Conservation (phyloP, 768 basidiomycete genomes). For the Sporobolomyces pararoseus region DNA sequence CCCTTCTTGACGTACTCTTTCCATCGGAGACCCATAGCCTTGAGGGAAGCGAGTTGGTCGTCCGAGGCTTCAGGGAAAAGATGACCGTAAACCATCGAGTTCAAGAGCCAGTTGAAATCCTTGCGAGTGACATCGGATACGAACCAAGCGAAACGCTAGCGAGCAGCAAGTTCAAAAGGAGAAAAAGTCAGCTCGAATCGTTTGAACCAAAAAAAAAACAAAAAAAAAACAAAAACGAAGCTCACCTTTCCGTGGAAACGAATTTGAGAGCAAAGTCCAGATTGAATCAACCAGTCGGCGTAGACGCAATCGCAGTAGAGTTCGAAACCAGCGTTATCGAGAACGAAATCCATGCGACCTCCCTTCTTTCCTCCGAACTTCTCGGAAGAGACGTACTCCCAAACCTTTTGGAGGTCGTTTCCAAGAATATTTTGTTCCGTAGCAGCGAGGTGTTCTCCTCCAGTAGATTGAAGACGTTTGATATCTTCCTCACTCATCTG, state of each 20-base stretch:
- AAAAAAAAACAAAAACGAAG: too few species aligned
- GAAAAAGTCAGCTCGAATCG: not conserved
- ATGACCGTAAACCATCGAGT: conserved; percentile 75
- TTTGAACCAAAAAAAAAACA: not conserved
- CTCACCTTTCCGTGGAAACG: conserved; percentile 75
- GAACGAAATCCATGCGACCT: conserved; percentile 68
- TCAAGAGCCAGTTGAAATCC: conserved; percentile 90
- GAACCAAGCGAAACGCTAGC: conserved; percentile 83
- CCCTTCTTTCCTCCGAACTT: conserved; percentile 60
- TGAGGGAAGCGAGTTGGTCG: conserved; percentile 71
- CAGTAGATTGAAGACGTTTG: conserved; percentile 90
- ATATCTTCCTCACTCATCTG: conserved; percentile 94
- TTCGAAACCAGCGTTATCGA: conserved; percentile 65
- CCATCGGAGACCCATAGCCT: conserved; percentile 78
- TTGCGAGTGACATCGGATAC: conserved; percentile 84
- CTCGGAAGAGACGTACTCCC: conserved; percentile 63
- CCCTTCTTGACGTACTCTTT: conserved; percentile 92
- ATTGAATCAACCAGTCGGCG: conserved; percentile 90
- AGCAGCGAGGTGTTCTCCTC: conserved; percentile 88
- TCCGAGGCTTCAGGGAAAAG: conserved; percentile 81
- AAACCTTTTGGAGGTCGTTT: conserved; percentile 68
- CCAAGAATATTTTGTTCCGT: conserved; percentile 96
- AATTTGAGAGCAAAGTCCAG: conserved; percentile 74
- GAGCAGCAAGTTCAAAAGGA: not conserved
- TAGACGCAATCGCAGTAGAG: conserved; percentile 48